Evolutionary conservation across 106 monocot species (phyloP), one percentile per base, ranked within the genome.

Genomic region (Iris macrosiphon): DNA sequence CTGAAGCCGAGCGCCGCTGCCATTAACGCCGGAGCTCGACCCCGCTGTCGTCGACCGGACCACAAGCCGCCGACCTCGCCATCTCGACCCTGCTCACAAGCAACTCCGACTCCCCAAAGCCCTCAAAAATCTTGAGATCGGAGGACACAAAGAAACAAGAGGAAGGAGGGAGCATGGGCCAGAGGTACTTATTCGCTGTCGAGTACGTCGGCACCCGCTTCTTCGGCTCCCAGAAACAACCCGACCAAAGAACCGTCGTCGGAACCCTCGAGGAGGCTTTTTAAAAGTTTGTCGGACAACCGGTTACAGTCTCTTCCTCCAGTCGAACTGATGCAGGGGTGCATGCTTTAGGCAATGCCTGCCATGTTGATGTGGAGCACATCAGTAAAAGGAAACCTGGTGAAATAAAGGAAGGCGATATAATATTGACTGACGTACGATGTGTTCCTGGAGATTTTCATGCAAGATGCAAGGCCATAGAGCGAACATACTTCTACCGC

Each of bases 401-500:
- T 59, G 82, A 85, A 86, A 69, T 86, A 74, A 94, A 76, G 38
- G 88, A 89, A 82, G 94, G 84, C 47, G 93, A 94, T 71, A 79
- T 94, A 68, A 64, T 26, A 45, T 70, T 94, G 52, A 72, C 67
- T 44, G 88, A 88, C 75, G 94, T 94, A 61, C 75, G 64, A 45
- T 76, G 66, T 72, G 75, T 94, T 75, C 81, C 88, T 62, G 39
- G 67, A 46, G 67, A 82, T 69, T 94, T 94, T 76, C 94, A 94
- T 82, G 71, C 94, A 68, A 78, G 94, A 73, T 94, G 68, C 81
- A 89, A 51, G 57, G 88, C 88, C 23, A 40, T 77, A 37, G 84
- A 89, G 55, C 81, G 94, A 47, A 94, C 76, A 89, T 94, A 82
- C n/a, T n/a, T n/a, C n/a, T n/a, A n/a, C n/a, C n/a, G n/a, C n/a